A percentile compares a stretch with the other conserved stretches of the same genome.
Evolutionary conservation across 176 grass and related monocot genomes (phyloP).

Genomic region (Oryza brachyantha): DNA sequence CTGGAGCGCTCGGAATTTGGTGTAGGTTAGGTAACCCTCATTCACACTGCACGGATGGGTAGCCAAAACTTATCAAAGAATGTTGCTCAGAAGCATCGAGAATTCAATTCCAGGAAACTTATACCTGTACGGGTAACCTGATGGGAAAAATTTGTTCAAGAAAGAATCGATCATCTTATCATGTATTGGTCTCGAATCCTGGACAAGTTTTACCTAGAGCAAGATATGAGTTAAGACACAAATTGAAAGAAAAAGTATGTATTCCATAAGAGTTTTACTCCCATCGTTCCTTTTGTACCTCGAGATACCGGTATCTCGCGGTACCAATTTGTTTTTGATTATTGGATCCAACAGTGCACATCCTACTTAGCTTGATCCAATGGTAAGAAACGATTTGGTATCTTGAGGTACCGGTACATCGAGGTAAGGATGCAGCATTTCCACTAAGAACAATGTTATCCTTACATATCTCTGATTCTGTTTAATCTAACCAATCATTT

Average conservation of each 20-base stretch:
- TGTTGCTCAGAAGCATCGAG: background rate
- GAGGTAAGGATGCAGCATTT: background rate
- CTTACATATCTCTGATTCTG: background rate
- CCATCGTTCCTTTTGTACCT: no score
- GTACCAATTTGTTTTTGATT: no score
- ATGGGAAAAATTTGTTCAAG: conserved; percentile 94
- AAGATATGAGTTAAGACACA: background rate
- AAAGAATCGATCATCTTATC: conserved; percentile 83
- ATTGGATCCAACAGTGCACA: no score
- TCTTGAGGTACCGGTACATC: no score
- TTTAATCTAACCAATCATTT: conserved; percentile 1
- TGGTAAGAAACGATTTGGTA: no score
- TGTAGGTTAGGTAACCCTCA: conserved; percentile 89
- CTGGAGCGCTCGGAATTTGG: conserved; percentile 76
- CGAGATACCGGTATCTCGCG: no score
- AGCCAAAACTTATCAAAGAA: conserved; percentile 14
- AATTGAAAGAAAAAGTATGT: background rate
- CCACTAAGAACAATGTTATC: background rate
- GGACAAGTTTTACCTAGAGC: conserved; percentile 69
- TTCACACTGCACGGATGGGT: conserved; percentile 61
- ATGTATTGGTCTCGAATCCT: conserved; percentile 65
- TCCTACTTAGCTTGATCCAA: no score
- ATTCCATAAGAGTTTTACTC: no score
- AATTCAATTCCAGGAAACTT: conserved; percentile 19
- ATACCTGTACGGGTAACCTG: conserved; percentile 93